Conservation (phyloP, 1,139 yeast species). For the Protomyces inundatus region DNA sequence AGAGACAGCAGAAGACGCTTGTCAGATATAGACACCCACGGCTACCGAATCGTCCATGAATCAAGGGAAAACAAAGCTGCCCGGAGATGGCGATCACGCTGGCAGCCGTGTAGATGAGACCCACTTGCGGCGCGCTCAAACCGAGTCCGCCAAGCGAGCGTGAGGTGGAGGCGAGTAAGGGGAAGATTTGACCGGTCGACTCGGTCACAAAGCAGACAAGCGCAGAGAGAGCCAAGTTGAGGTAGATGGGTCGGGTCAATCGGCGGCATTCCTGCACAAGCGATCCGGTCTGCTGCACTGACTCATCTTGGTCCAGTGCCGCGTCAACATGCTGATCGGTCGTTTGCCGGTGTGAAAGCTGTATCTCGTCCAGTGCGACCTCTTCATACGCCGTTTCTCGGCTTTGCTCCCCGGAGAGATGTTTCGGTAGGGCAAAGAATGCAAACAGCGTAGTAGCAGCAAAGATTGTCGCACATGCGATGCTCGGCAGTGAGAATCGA, state of each 20-base stretch:
- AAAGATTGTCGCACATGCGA: background rate
- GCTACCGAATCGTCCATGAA: background rate
- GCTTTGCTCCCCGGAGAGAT: too few relatives aligned
- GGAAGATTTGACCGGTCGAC: background rate
- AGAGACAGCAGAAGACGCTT: background rate
- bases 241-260: background rate
- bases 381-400: too few relatives aligned
- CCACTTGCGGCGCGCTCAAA: background rate
- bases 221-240: background rate
- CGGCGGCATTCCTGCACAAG: background rate
- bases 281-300: too few relatives aligned
- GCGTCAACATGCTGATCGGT: too few relatives aligned
- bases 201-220: background rate
- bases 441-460: too few relatives aligned
- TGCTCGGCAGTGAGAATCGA: background rate
- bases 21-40: background rate
- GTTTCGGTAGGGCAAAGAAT: too few relatives aligned
- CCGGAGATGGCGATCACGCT: background rate
- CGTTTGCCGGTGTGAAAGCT: too few relatives aligned
- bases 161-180: background rate
- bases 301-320: too few relatives aligned
- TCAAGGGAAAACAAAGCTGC: background rate
- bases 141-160: background rate
- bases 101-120: background rate
- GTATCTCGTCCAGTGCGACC: too few relatives aligned